A percentile compares a stretch with the other conserved stretches of the same genome.
Evolutionary conservation across 2,329 filamentous ascomycete species (phyloP).

Genomic region (Curvularia hawaiiensis): DNA sequence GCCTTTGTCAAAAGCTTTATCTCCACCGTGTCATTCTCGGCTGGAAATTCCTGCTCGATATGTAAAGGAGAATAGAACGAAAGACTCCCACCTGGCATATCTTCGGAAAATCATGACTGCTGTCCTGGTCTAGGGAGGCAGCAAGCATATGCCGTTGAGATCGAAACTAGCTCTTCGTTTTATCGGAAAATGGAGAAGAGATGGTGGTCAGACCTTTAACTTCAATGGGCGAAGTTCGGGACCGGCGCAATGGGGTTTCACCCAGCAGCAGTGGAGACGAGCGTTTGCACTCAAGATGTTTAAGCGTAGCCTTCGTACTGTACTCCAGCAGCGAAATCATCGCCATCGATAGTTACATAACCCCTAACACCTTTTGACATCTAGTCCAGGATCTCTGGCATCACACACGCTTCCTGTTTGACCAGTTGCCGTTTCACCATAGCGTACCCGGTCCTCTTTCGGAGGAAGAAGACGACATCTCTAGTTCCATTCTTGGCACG

Average conservation of each 20-base stretch:
- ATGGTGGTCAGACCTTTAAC: not conserved
- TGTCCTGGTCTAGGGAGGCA: conserved; percentile 5
- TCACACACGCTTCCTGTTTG: conserved; percentile 3
- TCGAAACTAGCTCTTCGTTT: conserved; percentile 2
- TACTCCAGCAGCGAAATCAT: conserved; percentile 9
- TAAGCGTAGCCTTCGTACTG: not conserved
- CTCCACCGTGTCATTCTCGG: conserved; percentile 7
- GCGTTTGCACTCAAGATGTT: not conserved
- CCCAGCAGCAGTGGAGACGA: not conserved
- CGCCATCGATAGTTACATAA: conserved; percentile 6
- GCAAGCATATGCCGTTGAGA: conserved; percentile 5
- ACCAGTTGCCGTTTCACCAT: not conserved
- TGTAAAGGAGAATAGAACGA: conserved; percentile 10
- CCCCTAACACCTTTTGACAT: not conserved
- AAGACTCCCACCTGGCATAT: conserved; percentile 13
- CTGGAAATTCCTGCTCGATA: conserved; percentile 13
- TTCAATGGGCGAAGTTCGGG: not conserved
- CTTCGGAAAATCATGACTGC: conserved; percentile 19
- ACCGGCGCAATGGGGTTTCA: not conserved
- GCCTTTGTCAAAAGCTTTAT: conserved; percentile 4
- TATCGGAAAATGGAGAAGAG: not conserved
- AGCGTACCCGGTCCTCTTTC: not conserved
- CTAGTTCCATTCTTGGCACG: not conserved
- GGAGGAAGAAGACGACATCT: not conserved
- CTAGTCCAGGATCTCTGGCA: conserved; percentile 9